Evolutionary conservation across 2,329 filamentous ascomycete genomes (phyloP).

Genomic region (Fusarium sp.): DNA sequence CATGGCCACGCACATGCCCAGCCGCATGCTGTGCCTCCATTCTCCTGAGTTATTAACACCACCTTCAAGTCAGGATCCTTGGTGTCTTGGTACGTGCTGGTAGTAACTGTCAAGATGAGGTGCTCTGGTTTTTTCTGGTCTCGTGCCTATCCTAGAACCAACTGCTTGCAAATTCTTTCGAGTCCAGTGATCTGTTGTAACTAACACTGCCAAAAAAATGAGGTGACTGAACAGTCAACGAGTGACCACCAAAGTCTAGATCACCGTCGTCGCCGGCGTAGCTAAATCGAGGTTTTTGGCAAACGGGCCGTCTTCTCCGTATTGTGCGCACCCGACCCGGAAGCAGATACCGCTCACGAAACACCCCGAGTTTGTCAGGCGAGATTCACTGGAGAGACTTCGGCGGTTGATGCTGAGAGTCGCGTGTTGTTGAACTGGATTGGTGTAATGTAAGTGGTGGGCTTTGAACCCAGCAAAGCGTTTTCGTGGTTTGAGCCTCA

Average conservation of each 20-base stretch:
- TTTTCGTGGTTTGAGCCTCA: conserved; percentile 37
- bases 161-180: neutral
- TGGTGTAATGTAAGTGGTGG: conserved; percentile 38
- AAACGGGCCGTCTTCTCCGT: conserved; percentile 42
- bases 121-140: conserved; percentile 16
- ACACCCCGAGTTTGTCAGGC: conserved; percentile 19
- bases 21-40: conserved; percentile 34
- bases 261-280: conserved; percentile 10
- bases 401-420: conserved; percentile 25
- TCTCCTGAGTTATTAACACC: conserved; percentile 17
- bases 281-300: conserved; percentile 20
- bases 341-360: conserved; percentile 19
- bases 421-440: conserved; percentile 21
- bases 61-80: conserved; percentile 17
- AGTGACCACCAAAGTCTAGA: conserved; percentile 19
- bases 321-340: conserved; percentile 15
- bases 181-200: conserved; percentile 10
- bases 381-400: conserved; percentile 15
- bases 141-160: conserved; percentile 25
- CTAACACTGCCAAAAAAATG: conserved; percentile 2
- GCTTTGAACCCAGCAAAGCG: conserved; percentile 13
- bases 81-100: conserved; percentile 2
- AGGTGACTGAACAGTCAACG: conserved; percentile 13
- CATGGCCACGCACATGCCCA: conserved; percentile 28
- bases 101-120: conserved; percentile 13